Evolutionary conservation across 2,329 filamentous ascomycete species (phyloP).

Genomic region (Huntiella decipiens): DNA sequence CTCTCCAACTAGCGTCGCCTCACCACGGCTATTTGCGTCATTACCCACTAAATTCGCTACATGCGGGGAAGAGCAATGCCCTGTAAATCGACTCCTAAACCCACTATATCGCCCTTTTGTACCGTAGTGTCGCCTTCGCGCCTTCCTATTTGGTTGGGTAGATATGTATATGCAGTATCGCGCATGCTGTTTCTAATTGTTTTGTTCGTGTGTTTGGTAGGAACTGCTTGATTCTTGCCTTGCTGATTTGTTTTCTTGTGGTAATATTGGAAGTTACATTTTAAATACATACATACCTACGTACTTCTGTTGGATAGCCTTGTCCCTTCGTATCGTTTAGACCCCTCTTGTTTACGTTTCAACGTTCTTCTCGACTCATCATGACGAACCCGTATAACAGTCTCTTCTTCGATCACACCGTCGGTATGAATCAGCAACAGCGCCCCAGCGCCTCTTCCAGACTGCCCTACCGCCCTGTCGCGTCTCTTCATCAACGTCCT

Average conservation of each 20-base stretch:
- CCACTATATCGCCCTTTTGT: no score
- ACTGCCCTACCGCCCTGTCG: no score
- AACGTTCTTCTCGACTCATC: not conserved
- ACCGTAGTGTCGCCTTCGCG: not conserved
- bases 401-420: not conserved
- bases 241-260: not conserved
- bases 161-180: not conserved
- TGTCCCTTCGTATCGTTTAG: not conserved
- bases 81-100: no score
- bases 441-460: no score
- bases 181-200: not conserved
- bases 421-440: not conserved
- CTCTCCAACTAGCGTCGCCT: no score
- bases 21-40: no score
- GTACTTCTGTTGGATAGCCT: not conserved
- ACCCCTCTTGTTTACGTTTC: not conserved
- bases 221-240: not conserved
- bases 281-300: no score
- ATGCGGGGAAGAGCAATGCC: no score
- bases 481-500: not conserved
- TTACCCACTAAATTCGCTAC: no score
- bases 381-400: slow-evolving; percentile 3
- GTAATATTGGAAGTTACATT: no score
- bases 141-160: not conserved
- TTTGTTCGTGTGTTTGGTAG: not conserved